Evolutionary conservation across 257 asterid genomes (phyloP).

Genomic region (Buddleja alternifolia): DNA sequence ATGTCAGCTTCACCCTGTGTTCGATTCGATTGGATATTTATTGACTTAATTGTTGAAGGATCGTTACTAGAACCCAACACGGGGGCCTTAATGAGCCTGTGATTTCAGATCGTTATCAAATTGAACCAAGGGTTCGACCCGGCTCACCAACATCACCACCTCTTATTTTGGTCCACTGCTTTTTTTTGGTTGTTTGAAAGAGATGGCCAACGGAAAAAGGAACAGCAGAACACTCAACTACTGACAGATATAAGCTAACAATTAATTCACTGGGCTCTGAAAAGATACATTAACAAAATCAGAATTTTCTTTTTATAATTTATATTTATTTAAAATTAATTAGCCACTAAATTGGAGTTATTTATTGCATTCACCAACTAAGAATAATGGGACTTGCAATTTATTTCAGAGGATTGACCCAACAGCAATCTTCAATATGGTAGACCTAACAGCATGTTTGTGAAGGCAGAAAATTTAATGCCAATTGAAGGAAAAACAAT

Average conservation of each 20-base stretch:
- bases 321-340: too few species aligned
- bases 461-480: constrained; percentile 27
- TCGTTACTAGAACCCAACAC: too few species aligned
- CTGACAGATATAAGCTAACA: constrained; percentile 17
- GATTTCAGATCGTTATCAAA: too few species aligned
- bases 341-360: neutral
- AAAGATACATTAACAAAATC: neutral
- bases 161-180: too few species aligned
- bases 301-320: neutral
- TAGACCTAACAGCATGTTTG: neutral
- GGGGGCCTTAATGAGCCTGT: too few species aligned
- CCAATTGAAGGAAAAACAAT: constrained; percentile 13
- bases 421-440: constrained; percentile 30
- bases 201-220: constrained; percentile 31
- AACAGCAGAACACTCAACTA: constrained; percentile 28
- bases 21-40: too few species aligned
- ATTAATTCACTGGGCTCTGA: constrained; percentile 6
- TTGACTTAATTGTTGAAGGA: too few species aligned
- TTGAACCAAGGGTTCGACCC: too few species aligned
- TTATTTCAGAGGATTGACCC: constrained; percentile 26
- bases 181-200: constrained; percentile 17
- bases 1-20: too few species aligned
- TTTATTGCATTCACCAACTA: constrained; percentile 40
- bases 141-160: too few species aligned
- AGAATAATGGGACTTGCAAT: constrained; percentile 28